Evolutionary conservation across 371 early-diverging fungal species (phyloP).

Genomic region (Ordospora pajunii): DNA sequence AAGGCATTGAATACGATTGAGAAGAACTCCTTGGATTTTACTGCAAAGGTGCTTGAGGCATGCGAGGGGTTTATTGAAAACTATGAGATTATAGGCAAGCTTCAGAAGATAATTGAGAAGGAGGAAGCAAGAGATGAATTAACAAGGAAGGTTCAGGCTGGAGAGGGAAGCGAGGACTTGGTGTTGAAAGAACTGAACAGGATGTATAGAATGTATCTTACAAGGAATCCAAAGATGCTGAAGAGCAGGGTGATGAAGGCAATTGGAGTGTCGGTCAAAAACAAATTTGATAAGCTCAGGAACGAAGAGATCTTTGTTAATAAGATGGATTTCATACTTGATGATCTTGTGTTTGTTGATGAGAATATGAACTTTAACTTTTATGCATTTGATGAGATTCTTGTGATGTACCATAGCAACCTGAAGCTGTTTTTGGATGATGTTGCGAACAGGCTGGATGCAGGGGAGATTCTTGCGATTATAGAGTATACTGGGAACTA

Average conservation of each 20-base stretch:
- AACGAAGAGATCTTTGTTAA: slow-evolving; percentile 27
- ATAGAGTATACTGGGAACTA: slow-evolving; percentile 49
- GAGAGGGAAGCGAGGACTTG: slow-evolving; percentile 20
- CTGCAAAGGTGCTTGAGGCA: slow-evolving; percentile 20
- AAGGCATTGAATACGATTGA: slow-evolving; percentile 29
- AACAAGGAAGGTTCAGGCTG: slow-evolving; percentile 36
- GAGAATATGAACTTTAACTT: slow-evolving; percentile 29
- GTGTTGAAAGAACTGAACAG: slow-evolving; percentile 28
- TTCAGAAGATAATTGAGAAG: slow-evolving; percentile 35
- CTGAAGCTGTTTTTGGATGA: slow-evolving; percentile 38
- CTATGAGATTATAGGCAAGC: background rate
- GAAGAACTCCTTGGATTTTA: slow-evolving; percentile 35
- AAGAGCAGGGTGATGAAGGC: slow-evolving; percentile 19
- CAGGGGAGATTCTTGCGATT: slow-evolving; percentile 48
- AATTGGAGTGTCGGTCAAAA: slow-evolving; percentile 26
- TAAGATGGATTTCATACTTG: slow-evolving; percentile 33
- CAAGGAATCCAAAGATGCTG: slow-evolving; percentile 30
- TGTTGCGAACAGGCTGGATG: slow-evolving; percentile 34
- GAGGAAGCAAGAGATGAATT: slow-evolving; percentile 47
- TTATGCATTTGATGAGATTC: slow-evolving; percentile 44
- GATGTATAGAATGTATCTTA: slow-evolving; percentile 42
- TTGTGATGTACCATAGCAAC: slow-evolving; percentile 37
- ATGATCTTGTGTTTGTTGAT: slow-evolving; percentile 14
- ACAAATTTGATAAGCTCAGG: slow-evolving; percentile 31
- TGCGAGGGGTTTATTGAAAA: slow-evolving; percentile 35